Base-by-base conservation (phyloP, 2,329 filamentous ascomycete genomes). In the Aaosphaeria arxii region DNA sequence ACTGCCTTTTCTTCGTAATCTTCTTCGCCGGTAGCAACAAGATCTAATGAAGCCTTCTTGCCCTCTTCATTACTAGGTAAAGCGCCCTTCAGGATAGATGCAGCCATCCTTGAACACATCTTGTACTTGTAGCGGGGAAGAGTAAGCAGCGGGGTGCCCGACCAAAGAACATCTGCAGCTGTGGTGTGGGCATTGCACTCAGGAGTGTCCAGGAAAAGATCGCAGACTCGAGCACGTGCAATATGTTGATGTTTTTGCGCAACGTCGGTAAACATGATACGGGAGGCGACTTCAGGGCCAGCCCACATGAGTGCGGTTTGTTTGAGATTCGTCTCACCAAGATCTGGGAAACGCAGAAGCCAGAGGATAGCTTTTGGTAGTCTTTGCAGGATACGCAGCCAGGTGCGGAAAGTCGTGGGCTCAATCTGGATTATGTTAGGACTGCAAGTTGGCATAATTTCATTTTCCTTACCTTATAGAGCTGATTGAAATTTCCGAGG, bases 141-240 rank as follows among this genome's bases (percentile, higher is more conserved):
- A 0, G 94, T 99, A 30, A 99, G 77, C 24, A 99, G 76, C 5
- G 94, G 94, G 0, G 94, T 97, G 58, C 91, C 95, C 45, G 89
- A 95, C 94, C 94, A 99, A 5, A 99, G 77, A 1, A 97, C 87
- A 63, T 99, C 94, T 9, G 94, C 95, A 2, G 94, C 94, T 1
- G 94, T 99, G 1, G 94, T 99, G 70, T 99, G 94, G 1, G 91
- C 94, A 64, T 99, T 99, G 73, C 94, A 99, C 71, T 99, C 94
- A 1, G 94, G 91, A 0, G 94, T 99, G 71, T 99, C 94, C 11
- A 99, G 82, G 66, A 99, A 97, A 5, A 99, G 77, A 71, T 99
- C 94, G 66, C 92, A 92, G 30, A 99, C 84, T 24, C 91, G 84
- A 5, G 94, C 94, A 32, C 94, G 86, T 5, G 89, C 87, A 56